Percentiles rank a stretch among this genome's conserved stretches.
Conservation (phyloP, 2,329 filamentous ascomycete species). For the Trichoderma sp. region DNA sequence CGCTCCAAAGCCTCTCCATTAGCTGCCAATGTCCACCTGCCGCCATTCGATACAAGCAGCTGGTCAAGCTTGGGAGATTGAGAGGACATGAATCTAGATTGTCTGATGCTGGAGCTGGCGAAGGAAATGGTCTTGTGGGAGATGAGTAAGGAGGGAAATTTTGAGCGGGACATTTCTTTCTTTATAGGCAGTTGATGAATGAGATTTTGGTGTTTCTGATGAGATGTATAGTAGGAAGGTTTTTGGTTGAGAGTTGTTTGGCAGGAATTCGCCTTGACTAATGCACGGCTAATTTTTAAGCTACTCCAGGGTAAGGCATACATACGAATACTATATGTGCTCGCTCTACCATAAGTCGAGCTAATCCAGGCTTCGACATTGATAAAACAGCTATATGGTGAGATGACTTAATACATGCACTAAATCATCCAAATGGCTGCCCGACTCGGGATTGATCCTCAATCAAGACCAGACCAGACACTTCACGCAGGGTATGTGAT, state of each 20-base stretch:
- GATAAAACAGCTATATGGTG: not conserved
- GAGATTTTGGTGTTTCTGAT: not conserved
- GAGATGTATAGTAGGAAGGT: not conserved
- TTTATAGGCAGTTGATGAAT: not conserved
- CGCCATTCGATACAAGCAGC: slow-evolving; percentile 40
- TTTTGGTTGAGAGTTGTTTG: not conserved
- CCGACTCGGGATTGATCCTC: not conserved
- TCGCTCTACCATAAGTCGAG: too few species aligned
- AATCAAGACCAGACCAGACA: not conserved
- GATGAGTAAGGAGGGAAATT: not conserved
- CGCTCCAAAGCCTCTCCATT: slow-evolving; percentile 56
- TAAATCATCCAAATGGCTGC: not conserved
- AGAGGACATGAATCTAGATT: not conserved
- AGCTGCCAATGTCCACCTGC: slow-evolving; percentile 50
- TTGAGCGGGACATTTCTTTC: slow-evolving; percentile 3
- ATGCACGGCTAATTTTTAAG: not conserved
- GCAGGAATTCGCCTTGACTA: not conserved
- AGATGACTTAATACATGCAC: not conserved
- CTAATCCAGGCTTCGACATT: not conserved
- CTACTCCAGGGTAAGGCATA: slow-evolving; percentile 9
- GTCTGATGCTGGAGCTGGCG: not conserved
- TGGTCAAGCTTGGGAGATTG: slow-evolving; percentile 35
- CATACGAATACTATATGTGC: not conserved
- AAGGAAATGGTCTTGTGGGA: not conserved
- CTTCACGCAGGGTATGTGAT: not conserved